Evolutionary conservation across 2,329 filamentous ascomycete species (phyloP).

Genomic region (Hypoxylon sp.): DNA sequence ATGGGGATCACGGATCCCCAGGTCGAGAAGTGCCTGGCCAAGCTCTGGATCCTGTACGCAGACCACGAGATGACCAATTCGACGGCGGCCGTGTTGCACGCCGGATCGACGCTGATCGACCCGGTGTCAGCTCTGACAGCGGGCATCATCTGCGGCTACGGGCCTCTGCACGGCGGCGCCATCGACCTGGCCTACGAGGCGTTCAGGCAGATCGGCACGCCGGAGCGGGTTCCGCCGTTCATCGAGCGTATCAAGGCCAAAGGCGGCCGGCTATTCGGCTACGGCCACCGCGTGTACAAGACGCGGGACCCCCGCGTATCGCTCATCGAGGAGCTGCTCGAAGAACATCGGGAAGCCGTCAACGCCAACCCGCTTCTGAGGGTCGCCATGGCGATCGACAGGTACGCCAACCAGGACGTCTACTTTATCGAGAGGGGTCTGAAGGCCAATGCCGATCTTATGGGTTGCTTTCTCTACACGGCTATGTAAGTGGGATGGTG

Average conservation of each 20-base stretch:
- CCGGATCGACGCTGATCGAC: constrained; percentile 64
- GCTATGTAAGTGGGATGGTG: constrained; percentile 52
- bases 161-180: constrained; percentile 65
- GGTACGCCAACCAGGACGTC: constrained; percentile 55
- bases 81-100: constrained; percentile 62
- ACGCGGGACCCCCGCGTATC: constrained; percentile 49
- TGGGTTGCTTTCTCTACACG: constrained; percentile 60
- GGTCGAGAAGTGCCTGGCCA: constrained; percentile 53
- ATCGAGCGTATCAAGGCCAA: constrained; percentile 60
- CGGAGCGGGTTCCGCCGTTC: constrained; percentile 57
- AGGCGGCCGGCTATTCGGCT: constrained; percentile 61
- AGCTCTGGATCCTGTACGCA: constrained; percentile 61
- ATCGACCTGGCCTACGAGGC: constrained; percentile 64
- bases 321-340: constrained; percentile 49
- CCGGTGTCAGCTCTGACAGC: constrained; percentile 59
- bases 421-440: constrained; percentile 58
- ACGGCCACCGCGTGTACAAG: constrained; percentile 52
- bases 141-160: constrained; percentile 59
- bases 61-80: constrained; percentile 67
- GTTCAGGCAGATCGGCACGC: constrained; percentile 57
- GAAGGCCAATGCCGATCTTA: constrained; percentile 63
- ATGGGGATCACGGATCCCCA: constrained; percentile 59
- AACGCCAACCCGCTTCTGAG: constrained; percentile 55
- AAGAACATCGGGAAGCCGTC: constrained; percentile 46
- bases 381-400: constrained; percentile 59